Percentiles rank a stretch among this genome's conserved stretches.
These are phyloP conservation scores for Boletus tomentosulus DNA, from an alignment of 768 basidiomycete species.

Conservation along the genomic window DNA sequence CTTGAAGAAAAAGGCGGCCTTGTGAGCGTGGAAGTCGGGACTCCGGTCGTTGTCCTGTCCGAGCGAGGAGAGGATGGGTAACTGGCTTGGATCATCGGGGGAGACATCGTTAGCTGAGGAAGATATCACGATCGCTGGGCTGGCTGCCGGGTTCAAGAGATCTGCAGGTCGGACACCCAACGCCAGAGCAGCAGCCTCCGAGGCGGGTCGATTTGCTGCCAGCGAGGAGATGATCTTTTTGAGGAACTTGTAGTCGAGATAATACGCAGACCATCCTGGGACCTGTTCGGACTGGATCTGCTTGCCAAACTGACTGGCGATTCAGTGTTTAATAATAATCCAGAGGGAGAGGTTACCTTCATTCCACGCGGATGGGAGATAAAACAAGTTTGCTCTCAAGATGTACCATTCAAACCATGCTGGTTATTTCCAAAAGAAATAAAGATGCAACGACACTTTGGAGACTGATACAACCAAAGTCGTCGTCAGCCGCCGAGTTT, in stretches of 20 bases:
- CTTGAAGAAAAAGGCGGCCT: slow-evolving; percentile 98
- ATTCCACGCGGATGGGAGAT: slow-evolving; percentile 21
- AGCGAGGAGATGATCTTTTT: slow-evolving; percentile 99
- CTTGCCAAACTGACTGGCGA: slow-evolving; percentile 86
- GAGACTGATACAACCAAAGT: slow-evolving; percentile 5
- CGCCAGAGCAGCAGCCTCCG: slow-evolving; percentile 85
- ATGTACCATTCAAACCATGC: slow-evolving; percentile 25
- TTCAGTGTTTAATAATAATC: not conserved
- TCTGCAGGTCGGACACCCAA: slow-evolving; percentile 73
- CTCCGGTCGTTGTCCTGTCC: slow-evolving; percentile 70
- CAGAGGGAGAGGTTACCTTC: slow-evolving; percentile 24
- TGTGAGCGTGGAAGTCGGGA: slow-evolving; percentile 88
- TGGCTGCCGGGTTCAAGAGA: slow-evolving; percentile 35
- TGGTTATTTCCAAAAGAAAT: slow-evolving; percentile 16
- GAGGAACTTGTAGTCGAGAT: slow-evolving; percentile 97
- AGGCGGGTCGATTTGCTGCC: slow-evolving; percentile 81
- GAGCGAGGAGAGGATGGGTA: slow-evolving; percentile 58
- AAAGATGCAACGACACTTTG: slow-evolving; percentile 4
- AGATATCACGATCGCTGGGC: slow-evolving; percentile 29
- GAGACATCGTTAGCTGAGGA: slow-evolving; percentile 12
- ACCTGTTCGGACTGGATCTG: slow-evolving; percentile 94
- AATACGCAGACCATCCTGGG: slow-evolving; percentile 93
- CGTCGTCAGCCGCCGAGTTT: too few relatives aligned
- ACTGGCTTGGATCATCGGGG: slow-evolving; percentile 42
- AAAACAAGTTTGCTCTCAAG: slow-evolving; percentile 9